Conservation (phyloP, 148 eudicot species). For the Cornus kousa region DNA sequence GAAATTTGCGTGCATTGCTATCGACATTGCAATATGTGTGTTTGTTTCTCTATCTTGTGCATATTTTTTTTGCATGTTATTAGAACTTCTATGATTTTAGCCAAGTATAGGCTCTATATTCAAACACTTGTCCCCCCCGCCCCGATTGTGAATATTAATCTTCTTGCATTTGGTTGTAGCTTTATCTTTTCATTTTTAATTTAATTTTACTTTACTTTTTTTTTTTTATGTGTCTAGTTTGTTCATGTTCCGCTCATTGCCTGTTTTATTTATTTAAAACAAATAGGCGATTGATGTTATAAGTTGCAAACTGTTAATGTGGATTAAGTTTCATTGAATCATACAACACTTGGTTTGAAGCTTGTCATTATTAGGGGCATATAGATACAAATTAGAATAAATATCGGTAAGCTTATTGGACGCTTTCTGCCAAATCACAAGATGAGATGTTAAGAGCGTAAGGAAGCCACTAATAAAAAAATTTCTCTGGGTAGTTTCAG, state of each 20-base stretch:
- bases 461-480: too few species aligned
- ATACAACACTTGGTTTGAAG: not conserved
- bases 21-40: constrained; percentile 74
- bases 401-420: not conserved
- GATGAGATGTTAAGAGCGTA: not conserved
- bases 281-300: too few species aligned
- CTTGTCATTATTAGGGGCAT: not conserved
- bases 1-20: constrained; percentile 66
- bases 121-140: too few species aligned
- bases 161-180: not conserved
- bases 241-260: not conserved
- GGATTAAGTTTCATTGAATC: not conserved
- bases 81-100: too few species aligned
- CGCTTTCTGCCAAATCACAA: not conserved
- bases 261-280: not conserved
- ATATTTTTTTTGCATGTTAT: not conserved
- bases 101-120: not conserved
- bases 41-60: not conserved
- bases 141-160: too few species aligned
- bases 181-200: too few species aligned
- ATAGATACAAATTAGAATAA: not conserved
- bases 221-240: not conserved
- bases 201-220: too few species aligned
- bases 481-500: not conserved
- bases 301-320: not conserved